Conservation (phyloP, 129 eudicot genomes). For the Tanacetum coccineum region DNA sequence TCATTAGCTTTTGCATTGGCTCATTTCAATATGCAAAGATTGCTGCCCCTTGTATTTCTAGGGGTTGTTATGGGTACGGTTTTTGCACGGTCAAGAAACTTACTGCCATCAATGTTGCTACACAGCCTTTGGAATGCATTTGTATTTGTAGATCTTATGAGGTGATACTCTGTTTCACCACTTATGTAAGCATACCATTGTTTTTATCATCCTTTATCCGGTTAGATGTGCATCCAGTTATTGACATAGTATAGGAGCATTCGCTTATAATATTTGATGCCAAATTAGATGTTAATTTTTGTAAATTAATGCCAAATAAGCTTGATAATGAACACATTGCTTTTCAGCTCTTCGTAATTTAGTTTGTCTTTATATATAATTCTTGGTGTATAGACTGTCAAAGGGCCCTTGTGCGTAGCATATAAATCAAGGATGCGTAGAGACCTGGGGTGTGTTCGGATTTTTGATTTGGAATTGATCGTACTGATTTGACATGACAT, state of each 20-base stretch:
- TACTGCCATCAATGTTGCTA: conserved; percentile 57
- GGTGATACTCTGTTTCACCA: conserved; percentile 27
- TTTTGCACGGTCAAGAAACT: conserved; percentile 58
- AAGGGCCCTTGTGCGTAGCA: no score
- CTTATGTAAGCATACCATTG: conserved; percentile 11
- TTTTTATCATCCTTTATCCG: conserved; percentile 14
- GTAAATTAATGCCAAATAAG: conserved; percentile 19
- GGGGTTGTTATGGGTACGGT: conserved; percentile 63
- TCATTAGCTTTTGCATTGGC: conserved; percentile 70
- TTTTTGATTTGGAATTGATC: no score
- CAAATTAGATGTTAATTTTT: conserved; percentile 21
- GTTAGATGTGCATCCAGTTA: conserved; percentile 13
- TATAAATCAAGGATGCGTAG: no score
- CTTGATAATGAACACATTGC: conserved; percentile 16
- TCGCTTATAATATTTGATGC: conserved; percentile 5
- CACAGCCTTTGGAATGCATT: conserved; percentile 78
- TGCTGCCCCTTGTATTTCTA: conserved; percentile 62
- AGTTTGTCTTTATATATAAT: neutral
- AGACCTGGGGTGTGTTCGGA: no score
- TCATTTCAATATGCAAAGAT: conserved; percentile 64
- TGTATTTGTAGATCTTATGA: conserved; percentile 76
- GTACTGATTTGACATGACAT: no score
- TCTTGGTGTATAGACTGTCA: neutral
- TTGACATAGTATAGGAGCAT: conserved; percentile 21
- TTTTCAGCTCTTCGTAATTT: neutral